Evolutionary conservation across 345 rosid species (phyloP), one percentile per base, ranked within the genome.

Genomic region (Rhodamnia argentea): DNA sequence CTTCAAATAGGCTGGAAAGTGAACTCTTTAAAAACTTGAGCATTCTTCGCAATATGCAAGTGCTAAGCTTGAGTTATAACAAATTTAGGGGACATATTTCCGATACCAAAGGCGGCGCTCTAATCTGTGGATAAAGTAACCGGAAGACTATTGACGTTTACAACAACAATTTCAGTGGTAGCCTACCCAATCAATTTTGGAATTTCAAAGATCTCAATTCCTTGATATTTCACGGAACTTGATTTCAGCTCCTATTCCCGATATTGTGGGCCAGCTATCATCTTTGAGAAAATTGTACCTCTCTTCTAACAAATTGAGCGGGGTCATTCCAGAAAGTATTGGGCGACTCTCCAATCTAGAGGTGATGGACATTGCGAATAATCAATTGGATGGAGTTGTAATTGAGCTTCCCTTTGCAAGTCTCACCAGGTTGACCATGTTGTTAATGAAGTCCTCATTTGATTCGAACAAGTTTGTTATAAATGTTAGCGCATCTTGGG

Each of bases 41-140:
- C 64, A 26, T 59, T 0, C n/a, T 59, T 0, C n/a, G 32, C 64
- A 59, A 59, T 59, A 4, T 26, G 12, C 64, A 5, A 59, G 15
- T 26, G 12, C 40, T 60, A 6, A 60, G 40, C 0, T 60, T 60
- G 2, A 0, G 4, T 27, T 0, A 0, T 6, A 60, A 60, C 20
- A 0, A 60, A 27, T 60, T 60, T 27, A 60, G 0, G 3, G 20
- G 74, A 37, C 6, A 18, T 2, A 27, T 27, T 60, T 60, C 2
- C 27, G 0, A 27, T 10, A 60, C 0, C 10, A 60, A 60, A 13
- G 40, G 0, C 0, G 0, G 0, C 14, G 20, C 40, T 60, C 14
- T 60, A 37, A 27, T 60, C 12, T 60, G 74, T 14, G 74, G 0
- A 27, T 37, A 1, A 6, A 60, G 1, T 60, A 6, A 27, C 10